phyloP scores from a whole-genome alignment of 305 asterid genomes.

The Rubia peregrina region DNA sequence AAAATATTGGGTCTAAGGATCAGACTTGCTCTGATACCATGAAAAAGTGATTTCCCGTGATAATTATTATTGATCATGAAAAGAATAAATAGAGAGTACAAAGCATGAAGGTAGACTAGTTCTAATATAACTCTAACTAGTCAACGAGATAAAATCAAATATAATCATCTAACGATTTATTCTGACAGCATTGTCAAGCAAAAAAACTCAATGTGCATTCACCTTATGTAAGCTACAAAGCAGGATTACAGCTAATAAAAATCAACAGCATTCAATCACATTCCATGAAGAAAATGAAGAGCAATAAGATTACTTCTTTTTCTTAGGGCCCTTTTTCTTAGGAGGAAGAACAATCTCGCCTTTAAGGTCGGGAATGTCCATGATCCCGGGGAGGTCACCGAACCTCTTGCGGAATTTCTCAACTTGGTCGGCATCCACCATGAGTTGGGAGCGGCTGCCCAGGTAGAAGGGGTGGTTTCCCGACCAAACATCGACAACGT shows the following conservation, averaged over 20 bases:
- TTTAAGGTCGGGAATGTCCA: slow-evolving; percentile 86
- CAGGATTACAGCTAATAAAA: not conserved
- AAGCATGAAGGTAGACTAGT: too few species aligned
- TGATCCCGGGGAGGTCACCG: slow-evolving; percentile 46
- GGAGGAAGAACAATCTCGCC: slow-evolving; percentile 91
- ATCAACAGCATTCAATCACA: not conserved
- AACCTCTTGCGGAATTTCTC: slow-evolving; percentile 78
- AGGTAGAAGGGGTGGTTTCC: slow-evolving; percentile 92
- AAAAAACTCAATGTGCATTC: not conserved
- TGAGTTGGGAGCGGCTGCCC: slow-evolving; percentile 54
- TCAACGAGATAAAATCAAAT: too few species aligned
- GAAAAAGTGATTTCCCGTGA: too few species aligned
- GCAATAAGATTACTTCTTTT: slow-evolving; percentile 47
- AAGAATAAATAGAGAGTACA: too few species aligned
- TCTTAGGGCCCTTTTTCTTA: slow-evolving; percentile 53
- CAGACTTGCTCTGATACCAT: too few species aligned
- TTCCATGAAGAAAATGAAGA: not conserved
- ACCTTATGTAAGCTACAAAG: not conserved
- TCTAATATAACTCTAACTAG: too few species aligned
- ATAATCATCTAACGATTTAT: too few species aligned
- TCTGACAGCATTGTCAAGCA: too few species aligned
- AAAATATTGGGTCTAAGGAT: too few species aligned
- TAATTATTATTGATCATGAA: too few species aligned
- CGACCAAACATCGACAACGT: slow-evolving; percentile 92
- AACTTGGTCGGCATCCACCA: slow-evolving; percentile 75